Evolutionary conservation across 2,329 filamentous ascomycete species (phyloP).

Genomic region (Colletotrichum sp.): DNA sequence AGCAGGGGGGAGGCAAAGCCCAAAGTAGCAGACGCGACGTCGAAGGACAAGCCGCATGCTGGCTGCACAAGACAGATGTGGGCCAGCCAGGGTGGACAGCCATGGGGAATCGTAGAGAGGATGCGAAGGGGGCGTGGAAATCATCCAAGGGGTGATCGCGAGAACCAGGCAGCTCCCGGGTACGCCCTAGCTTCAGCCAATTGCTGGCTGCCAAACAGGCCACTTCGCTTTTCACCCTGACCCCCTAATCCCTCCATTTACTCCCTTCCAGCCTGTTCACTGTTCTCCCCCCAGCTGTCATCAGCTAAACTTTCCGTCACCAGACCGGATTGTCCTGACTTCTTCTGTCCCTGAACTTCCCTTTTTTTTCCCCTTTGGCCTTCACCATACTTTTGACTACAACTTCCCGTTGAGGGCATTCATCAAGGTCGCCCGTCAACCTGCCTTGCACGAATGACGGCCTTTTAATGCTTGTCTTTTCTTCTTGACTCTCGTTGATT

Average conservation of each 20-base stretch:
- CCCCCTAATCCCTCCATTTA: constrained; percentile 16
- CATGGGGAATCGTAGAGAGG: constrained; percentile 5
- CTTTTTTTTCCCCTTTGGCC: neutral
- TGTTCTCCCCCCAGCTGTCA: constrained; percentile 10
- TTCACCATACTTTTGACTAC: neutral
- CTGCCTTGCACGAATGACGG: constrained; percentile 25
- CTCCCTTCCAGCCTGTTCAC: constrained; percentile 20
- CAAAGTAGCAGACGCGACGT: neutral
- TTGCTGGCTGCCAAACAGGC: constrained; percentile 29
- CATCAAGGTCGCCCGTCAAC: neutral
- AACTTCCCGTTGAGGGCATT: constrained; percentile 24
- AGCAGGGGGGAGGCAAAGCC: neutral
- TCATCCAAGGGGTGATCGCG: neutral
- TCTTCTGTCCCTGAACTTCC: constrained; percentile 1
- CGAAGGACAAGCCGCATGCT: neutral
- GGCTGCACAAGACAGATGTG: neutral
- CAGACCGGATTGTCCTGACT: constrained; percentile 1
- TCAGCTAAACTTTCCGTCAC: constrained; percentile 21
- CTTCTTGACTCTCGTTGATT: constrained; percentile 47
- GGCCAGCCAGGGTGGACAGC: neutral
- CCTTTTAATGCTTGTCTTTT: constrained; percentile 45
- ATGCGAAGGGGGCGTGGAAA: neutral
- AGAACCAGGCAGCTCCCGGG: neutral
- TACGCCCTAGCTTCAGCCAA: constrained; percentile 15
- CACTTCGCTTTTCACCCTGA: constrained; percentile 38